Conservation (phyloP, 2,329 filamentous ascomycete species). For the Triangularia setosa region DNA sequence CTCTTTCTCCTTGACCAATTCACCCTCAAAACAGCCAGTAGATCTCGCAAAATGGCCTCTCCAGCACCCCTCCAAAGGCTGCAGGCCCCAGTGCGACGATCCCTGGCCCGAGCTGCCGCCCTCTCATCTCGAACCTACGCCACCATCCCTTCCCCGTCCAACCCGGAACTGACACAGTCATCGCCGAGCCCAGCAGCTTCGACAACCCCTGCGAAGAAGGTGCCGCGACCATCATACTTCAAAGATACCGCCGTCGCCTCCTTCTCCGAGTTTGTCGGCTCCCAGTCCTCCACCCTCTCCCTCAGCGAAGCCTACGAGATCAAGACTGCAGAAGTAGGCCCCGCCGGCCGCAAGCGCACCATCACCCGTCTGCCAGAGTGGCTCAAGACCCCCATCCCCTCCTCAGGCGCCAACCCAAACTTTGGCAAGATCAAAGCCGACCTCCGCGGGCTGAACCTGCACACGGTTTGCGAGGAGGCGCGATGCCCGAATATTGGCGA, state of each 20-base stretch:
- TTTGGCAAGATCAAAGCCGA: constrained; percentile 96
- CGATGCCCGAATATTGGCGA: constrained; percentile 96
- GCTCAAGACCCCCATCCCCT: constrained; percentile 89
- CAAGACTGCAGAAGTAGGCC: constrained; percentile 61
- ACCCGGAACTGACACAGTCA: constrained; percentile 21
- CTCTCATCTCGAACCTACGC: constrained; percentile 41
- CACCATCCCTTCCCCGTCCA: constrained; percentile 39
- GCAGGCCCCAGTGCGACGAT: constrained; percentile 41
- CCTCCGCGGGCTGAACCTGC: constrained; percentile 79
- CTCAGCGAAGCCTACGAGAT: constrained; percentile 56
- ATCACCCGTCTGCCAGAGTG: constrained; percentile 79
- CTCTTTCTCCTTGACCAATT: neutral
- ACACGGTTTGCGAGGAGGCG: constrained; percentile 97
- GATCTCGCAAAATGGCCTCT: constrained; percentile 34
- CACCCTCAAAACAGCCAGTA: neutral
- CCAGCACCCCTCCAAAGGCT: constrained; percentile 41
- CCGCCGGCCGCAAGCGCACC: constrained; percentile 58
- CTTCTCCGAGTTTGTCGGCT: constrained; percentile 54
- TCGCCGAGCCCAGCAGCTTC: constrained; percentile 18
- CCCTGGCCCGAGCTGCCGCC: constrained; percentile 31
- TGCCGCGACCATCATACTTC: constrained; percentile 51
- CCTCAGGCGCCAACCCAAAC: constrained; percentile 66
- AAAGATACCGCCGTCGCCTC: constrained; percentile 55
- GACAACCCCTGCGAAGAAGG: constrained; percentile 12
- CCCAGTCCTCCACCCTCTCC: constrained; percentile 40